phyloP scores from a whole-genome alignment of 805 yeast species.

The Candida railenensis region DNA sequence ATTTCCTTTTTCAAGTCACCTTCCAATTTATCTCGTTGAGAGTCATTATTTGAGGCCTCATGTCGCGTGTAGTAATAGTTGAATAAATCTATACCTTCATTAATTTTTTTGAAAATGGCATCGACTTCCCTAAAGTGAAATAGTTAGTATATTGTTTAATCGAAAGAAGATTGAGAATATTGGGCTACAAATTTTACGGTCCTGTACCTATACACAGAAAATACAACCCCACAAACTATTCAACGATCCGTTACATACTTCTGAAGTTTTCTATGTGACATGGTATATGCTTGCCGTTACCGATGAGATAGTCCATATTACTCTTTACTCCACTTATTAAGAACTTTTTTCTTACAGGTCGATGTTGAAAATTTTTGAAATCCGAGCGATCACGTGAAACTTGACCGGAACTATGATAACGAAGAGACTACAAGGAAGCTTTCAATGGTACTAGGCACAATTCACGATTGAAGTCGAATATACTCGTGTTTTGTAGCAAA shows the following conservation, averaged over 20 bases:
- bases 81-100: constrained; percentile 45
- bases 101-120: constrained; percentile 43
- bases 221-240: no score
- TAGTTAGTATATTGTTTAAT: constrained; percentile 5
- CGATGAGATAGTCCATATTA: background rate
- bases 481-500: no score
- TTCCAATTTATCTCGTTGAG: constrained; percentile 45
- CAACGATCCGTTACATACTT: no score
- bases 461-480: no score
- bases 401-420: constrained; percentile 3
- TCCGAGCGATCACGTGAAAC: constrained; percentile 10
- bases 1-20: constrained; percentile 45
- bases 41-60: constrained; percentile 37
- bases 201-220: no score
- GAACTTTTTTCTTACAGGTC: constrained; percentile 3
- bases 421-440: no score
- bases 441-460: no score
- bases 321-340: constrained; percentile 1
- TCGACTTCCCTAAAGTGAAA: constrained; percentile 34
- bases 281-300: constrained; percentile 6
- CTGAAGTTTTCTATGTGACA: constrained; percentile 35
- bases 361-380: constrained; percentile 13
- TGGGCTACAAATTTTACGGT: no score
- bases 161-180: background rate
- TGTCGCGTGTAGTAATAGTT: constrained; percentile 45